Percentiles rank a stretch among this genome's conserved stretches.
Conservation (phyloP, 2,329 filamentous ascomycete species). For the Shiraia bambusicola region DNA sequence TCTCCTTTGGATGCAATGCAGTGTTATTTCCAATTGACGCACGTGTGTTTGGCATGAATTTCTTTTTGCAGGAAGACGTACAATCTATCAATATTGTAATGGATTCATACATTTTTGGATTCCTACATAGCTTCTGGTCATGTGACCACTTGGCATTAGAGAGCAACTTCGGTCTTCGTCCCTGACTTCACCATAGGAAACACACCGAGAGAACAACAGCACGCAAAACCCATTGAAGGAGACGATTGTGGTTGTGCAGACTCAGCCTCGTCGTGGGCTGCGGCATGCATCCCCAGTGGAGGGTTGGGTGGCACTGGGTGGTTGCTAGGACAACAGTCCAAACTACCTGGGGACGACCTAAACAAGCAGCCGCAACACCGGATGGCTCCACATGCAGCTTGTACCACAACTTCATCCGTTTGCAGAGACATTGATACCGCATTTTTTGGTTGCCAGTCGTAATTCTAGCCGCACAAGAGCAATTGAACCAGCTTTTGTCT, state of each 20-base stretch:
- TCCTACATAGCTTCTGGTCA: no score
- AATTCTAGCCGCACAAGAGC: slow-evolving; percentile 5
- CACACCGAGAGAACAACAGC: background rate
- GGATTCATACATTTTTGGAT: no score
- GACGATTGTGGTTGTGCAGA: background rate
- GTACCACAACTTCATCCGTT: slow-evolving; percentile 8
- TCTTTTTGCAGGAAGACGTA: no score
- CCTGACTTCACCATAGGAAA: no score
- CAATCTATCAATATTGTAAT: no score
- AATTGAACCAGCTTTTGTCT: slow-evolving; percentile 2
- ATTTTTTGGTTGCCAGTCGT: slow-evolving; percentile 13
- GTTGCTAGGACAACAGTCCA: slow-evolving; percentile 7
- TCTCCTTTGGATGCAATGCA: no score
- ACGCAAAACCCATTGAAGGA: background rate
- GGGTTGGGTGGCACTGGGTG: background rate
- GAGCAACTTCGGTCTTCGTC: no score
- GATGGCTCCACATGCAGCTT: background rate
- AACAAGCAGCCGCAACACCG: slow-evolving; percentile 12
- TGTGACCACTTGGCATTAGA: no score
- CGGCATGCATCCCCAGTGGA: background rate
- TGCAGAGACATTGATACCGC: slow-evolving; percentile 19
- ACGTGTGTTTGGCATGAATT: no score
- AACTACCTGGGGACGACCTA: no score
- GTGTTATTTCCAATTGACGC: no score
- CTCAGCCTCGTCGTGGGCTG: slow-evolving; percentile 2